phyloP scores from a whole-genome alignment of 2,329 filamentous ascomycete species.

The Fusarium verticillioides region DNA sequence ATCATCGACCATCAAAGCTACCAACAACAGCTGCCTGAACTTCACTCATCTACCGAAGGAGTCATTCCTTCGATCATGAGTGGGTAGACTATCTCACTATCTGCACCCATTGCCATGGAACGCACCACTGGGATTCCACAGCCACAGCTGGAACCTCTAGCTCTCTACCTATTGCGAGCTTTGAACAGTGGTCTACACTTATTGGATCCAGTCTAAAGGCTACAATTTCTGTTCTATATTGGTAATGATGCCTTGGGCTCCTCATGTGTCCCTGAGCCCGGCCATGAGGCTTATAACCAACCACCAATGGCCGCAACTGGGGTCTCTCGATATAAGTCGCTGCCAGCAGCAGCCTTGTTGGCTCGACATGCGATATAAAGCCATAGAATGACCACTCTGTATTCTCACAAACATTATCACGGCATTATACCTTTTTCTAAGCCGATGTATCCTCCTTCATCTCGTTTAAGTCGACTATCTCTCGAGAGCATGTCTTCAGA shows the following conservation, averaged over 20 bases:
- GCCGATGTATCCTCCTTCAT: conserved; percentile 45
- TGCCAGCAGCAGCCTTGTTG: neutral
- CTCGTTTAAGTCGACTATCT: conserved; percentile 45
- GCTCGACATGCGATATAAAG: conserved; percentile 37
- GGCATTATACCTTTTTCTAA: neutral
- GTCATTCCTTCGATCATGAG: conserved; percentile 8
- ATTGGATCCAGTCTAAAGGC: neutral
- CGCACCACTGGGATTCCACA: conserved; percentile 27
- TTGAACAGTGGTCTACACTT: neutral
- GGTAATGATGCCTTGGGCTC: conserved; percentile 32
- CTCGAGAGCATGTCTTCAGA: conserved; percentile 47
- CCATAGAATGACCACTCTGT: conserved; percentile 7
- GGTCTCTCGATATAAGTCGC: conserved; percentile 14
- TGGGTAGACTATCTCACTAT: conserved; percentile 1
- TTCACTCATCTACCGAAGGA: conserved; percentile 23
- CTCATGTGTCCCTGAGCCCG: conserved; percentile 22
- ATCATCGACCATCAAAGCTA: neutral
- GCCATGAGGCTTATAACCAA: conserved; percentile 38
- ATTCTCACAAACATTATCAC: neutral
- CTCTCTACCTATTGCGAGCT: conserved; percentile 1
- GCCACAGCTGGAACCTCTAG: conserved; percentile 26
- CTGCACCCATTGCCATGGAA: conserved; percentile 3
- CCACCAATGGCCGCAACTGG: conserved; percentile 32
- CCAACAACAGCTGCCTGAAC: conserved; percentile 1
- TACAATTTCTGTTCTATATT: neutral